Percentiles rank a stretch among this genome's conserved stretches.
Evolutionary conservation across 1,284 basidiomycete species (phyloP).

Genomic region (Leucoagaricus sp.): DNA sequence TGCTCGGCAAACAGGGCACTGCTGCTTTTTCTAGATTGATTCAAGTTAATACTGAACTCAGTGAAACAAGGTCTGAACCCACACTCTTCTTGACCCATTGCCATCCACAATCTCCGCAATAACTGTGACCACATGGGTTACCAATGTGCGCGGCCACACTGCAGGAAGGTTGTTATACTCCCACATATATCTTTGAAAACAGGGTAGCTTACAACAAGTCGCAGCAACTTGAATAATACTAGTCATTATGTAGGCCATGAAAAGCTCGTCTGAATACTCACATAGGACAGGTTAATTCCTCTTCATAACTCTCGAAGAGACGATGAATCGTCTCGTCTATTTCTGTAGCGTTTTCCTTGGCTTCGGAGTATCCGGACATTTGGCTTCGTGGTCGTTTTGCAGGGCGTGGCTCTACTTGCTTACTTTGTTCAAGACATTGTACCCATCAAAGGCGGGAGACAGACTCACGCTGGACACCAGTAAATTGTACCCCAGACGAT

Average conservation of each 20-base stretch:
- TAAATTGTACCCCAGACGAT: background rate
- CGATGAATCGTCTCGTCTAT: slow-evolving; percentile 22
- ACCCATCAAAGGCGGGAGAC: background rate
- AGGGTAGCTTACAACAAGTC: slow-evolving; percentile 49
- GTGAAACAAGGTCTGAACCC: background rate
- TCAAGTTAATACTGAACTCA: background rate
- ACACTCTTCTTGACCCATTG: slow-evolving; percentile 44
- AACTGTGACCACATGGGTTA: slow-evolving; percentile 60
- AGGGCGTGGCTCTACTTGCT: slow-evolving; percentile 11
- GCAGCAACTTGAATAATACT: slow-evolving; percentile 43
- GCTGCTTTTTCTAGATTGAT: slow-evolving; percentile 34
- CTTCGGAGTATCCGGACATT: slow-evolving; percentile 17
- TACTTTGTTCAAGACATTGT: background rate
- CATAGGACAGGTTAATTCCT: slow-evolving; percentile 59
- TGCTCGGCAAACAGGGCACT: slow-evolving; percentile 52
- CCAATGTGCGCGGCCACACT: slow-evolving; percentile 54
- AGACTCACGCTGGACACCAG: background rate
- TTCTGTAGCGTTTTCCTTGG: slow-evolving; percentile 34
- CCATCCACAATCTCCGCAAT: slow-evolving; percentile 54
- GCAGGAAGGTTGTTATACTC: background rate
- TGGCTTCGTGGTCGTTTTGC: slow-evolving; percentile 19
- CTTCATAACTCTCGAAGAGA: slow-evolving; percentile 43
- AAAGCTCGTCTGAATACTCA: slow-evolving; percentile 32
- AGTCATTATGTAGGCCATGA: slow-evolving; percentile 15
- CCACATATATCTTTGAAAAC: background rate